Evolutionary conservation across 257 asterid species (phyloP), one percentile per base, ranked within the genome.

Genomic region (Echium plantagineum): DNA sequence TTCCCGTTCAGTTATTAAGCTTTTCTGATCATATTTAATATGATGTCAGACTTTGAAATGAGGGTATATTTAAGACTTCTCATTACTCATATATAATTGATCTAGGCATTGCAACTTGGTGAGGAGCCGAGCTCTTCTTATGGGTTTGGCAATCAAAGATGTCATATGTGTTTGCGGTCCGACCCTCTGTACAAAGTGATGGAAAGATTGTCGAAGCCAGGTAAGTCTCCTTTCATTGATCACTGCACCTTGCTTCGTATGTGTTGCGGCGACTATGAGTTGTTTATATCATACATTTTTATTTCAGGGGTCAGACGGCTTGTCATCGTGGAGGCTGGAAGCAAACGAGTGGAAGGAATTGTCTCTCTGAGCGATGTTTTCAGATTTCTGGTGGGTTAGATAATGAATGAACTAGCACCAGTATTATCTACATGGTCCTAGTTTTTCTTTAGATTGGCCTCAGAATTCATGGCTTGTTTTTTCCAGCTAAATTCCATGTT

Each of bases 91-190:
- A 38, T 38, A 38, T 10, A 42, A 10, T 42, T 42, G 17, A 42
- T 73, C 17, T 57, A 82, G 94, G 94, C 94, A 22, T 69, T 85
- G 57, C 94, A 85, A 74, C 75, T 78, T 71, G 81, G 94, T 49
- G 87, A 85, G 69, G 90, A 85, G 72, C 81, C 83, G 48, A 69
- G 55, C 69, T 75, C 87, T 58, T 72, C 90, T 35, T 68, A 53
- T 73, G 84, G 78, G 57, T 65, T 73, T 61, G 72, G 71, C 75
- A 78, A 63, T 72, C 87, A 82, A 81, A 77, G 94, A 71, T 85
- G 94, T 62, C 89, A 82, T 57, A 85, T 85, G 94, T 85, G 94
- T 69, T 79, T 85, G 72, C 75, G 85, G 46, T 78, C 89, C 17
- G 89, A 85, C 70, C 82, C 89, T 53, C 71, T 85, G 74, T 89